Base-by-base conservation (phyloP, 805 yeast species). In the Scheffersomyces ergatensis region DNA sequence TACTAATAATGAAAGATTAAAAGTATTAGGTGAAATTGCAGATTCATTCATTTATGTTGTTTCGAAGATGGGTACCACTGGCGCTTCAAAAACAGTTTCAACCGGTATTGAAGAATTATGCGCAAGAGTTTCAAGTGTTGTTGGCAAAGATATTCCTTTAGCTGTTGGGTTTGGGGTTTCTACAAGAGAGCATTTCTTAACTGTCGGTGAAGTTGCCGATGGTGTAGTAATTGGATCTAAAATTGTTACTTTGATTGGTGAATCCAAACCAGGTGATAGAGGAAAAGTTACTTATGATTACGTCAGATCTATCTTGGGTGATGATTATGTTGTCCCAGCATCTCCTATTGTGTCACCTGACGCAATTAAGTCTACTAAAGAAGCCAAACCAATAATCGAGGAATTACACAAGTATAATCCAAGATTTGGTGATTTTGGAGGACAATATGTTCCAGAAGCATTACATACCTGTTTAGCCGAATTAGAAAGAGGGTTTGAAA, bases 81-180 rank as follows among this genome's bases (percentile, higher is more conserved):
- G 99, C 60, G 92, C 95, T 27, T 69, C 82, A 17, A 77, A 83
- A 15, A 69, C 74, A 17, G 80, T 95, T 33, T 74, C 80, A 35
- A 54, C 69, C 5, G 83, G 82, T 47, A 77, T 92, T 41, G 78
- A 80, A 19, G 78, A 71, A 32, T 75, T 93, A 47, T 80, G 93
- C 51, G 70, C 72, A 21, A 80, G 89, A 50, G 95, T 93, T 14
- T 79, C 95, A 60, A 73, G 77, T 45, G 75, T 78, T 55, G 76
- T 95, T n/a, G 83, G 81, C 38, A 83, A 78, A 31, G 96, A 96
- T 26, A 52, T 56, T 18, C 67, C 67, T 3, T 61, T 90, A 46
- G 97, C 97, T 19, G 97, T 93, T 34, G 99, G 99, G 1, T 93
- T 93, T 54, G 99, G 99, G 63, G 95, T 93, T 40, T 81, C 93